Percentiles rank a stretch among this genome's conserved stretches.
phyloP scores from a whole-genome alignment of 306 rosid species.

The Canavalia ensiformis region DNA sequence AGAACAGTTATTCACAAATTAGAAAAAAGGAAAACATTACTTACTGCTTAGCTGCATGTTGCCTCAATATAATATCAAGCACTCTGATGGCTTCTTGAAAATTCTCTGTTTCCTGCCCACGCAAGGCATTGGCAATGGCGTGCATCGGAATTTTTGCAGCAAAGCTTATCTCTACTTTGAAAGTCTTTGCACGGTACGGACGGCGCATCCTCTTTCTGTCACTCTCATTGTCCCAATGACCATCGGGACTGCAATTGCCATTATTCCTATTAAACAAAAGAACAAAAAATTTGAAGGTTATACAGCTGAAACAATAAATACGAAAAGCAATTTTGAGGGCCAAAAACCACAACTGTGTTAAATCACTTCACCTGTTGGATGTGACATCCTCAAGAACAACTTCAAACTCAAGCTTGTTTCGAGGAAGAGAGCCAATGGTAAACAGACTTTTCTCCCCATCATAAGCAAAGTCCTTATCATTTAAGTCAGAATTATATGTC shows the following conservation, averaged over 20 bases:
- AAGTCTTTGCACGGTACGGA: slow-evolving; percentile 69
- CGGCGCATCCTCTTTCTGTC: slow-evolving; percentile 87
- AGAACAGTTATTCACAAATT: not conserved
- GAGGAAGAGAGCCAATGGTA: slow-evolving; percentile 89
- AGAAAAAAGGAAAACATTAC: slow-evolving; percentile 38
- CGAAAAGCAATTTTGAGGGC: not conserved
- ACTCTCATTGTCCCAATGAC: slow-evolving; percentile 68
- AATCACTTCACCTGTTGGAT: slow-evolving; percentile 64
- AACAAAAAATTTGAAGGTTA: not conserved
- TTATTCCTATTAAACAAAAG: slow-evolving; percentile 59
- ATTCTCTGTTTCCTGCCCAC: slow-evolving; percentile 91
- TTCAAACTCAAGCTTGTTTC: slow-evolving; percentile 82
- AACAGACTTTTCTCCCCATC: slow-evolving; percentile 95
- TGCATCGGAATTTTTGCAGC: slow-evolving; percentile 93
- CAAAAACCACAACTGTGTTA: slow-evolving; percentile 30
- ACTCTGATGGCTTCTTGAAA: slow-evolving; percentile 94
- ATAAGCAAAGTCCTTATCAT: slow-evolving; percentile 87
- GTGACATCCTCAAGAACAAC: slow-evolving; percentile 78
- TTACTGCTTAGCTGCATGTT: slow-evolving; percentile 93
- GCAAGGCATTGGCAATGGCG: slow-evolving; percentile 82
- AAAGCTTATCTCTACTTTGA: slow-evolving; percentile 79
- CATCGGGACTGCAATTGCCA: slow-evolving; percentile 74
- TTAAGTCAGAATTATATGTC: slow-evolving; percentile 74
- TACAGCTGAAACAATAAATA: not conserved
- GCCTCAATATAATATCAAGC: slow-evolving; percentile 85